These are phyloP conservation scores for Capsicum rhomboideum DNA, from an alignment of 257 asterid genomes.

Conservation along the genomic window DNA sequence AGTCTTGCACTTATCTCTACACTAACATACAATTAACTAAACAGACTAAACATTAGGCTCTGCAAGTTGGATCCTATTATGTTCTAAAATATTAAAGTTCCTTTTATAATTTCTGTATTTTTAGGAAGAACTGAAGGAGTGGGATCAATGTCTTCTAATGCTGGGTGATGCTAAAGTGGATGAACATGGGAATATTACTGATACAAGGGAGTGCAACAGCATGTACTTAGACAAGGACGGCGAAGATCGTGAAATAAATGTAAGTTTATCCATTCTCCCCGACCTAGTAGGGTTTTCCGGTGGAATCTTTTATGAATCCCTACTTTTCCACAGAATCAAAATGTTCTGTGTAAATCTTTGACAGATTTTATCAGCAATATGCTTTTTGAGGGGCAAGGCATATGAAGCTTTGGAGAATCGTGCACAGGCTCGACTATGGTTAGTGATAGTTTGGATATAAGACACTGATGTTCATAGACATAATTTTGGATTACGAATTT, in stretches of 20 bases:
- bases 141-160: conserved; percentile 94
- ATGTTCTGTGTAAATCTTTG: conserved; percentile 1
- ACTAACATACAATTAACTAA: not conserved
- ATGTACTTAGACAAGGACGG: conserved; percentile 89
- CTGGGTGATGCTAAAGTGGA: conserved; percentile 96
- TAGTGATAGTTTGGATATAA: conserved; percentile 14
- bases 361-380: conserved; percentile 88
- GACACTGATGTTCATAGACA: not conserved
- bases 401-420: conserved; percentile 94
- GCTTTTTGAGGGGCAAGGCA: conserved; percentile 96
- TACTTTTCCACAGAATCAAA: not conserved
- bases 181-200: conserved; percentile 84
- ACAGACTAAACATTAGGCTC: not conserved
- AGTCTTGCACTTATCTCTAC: not conserved
- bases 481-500: not conserved
- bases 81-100: not conserved
- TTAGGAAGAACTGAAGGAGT: conserved; percentile 92
- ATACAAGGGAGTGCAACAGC: conserved; percentile 60
- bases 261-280: conserved; percentile 23
- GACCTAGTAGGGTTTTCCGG: not conserved
- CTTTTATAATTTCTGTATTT: not conserved
- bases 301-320: not conserved
- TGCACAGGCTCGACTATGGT: conserved; percentile 91
- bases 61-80: not conserved
- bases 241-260: conserved; percentile 98